Evolutionary conservation across 352 stramenopile species (phyloP).

Genomic region (Pythium rishiriense): DNA sequence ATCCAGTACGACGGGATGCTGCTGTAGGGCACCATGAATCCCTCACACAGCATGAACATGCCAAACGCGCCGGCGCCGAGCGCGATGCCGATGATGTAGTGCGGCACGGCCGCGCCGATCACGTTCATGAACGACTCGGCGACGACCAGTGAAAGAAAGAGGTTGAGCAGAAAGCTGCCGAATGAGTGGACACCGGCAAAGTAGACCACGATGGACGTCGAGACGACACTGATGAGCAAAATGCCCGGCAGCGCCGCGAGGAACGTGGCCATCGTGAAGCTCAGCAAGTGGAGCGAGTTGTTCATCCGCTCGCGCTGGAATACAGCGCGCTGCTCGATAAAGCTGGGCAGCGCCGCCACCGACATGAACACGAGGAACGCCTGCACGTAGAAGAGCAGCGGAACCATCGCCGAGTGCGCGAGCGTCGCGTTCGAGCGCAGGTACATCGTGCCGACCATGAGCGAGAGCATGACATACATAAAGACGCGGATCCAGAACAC

Average conservation of each 20-base stretch:
- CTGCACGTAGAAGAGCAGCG: constrained; percentile 87
- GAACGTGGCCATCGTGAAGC: constrained; percentile 80
- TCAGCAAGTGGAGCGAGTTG: constrained; percentile 67
- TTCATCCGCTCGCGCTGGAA: constrained; percentile 86
- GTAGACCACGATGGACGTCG: constrained; percentile 51
- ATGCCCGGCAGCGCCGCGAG: constrained; percentile 68
- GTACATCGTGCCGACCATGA: constrained; percentile 81
- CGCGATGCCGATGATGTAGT: constrained; percentile 89
- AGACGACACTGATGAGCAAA: constrained; percentile 49
- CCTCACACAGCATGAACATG: constrained; percentile 88
- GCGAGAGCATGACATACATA: constrained; percentile 76
- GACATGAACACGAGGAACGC: constrained; percentile 92
- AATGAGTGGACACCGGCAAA: constrained; percentile 59
- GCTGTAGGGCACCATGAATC: constrained; percentile 76
- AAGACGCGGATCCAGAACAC: constrained; percentile 81
- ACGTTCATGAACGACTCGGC: constrained; percentile 84
- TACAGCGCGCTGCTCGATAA: constrained; percentile 83
- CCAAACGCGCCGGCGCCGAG: constrained; percentile 77
- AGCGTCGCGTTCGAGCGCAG: constrained; percentile 43
- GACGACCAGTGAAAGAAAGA: constrained; percentile 76
- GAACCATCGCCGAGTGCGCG: constrained; percentile 39
- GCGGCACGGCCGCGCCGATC: constrained; percentile 71
- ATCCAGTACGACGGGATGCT: constrained; percentile 74
- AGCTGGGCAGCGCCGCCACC: constrained; percentile 82
- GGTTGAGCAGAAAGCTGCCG: constrained; percentile 61